These are phyloP conservation scores for Tolypocladium capitatum DNA, from an alignment of 2,329 filamentous ascomycete species.

Conservation along the genomic window DNA sequence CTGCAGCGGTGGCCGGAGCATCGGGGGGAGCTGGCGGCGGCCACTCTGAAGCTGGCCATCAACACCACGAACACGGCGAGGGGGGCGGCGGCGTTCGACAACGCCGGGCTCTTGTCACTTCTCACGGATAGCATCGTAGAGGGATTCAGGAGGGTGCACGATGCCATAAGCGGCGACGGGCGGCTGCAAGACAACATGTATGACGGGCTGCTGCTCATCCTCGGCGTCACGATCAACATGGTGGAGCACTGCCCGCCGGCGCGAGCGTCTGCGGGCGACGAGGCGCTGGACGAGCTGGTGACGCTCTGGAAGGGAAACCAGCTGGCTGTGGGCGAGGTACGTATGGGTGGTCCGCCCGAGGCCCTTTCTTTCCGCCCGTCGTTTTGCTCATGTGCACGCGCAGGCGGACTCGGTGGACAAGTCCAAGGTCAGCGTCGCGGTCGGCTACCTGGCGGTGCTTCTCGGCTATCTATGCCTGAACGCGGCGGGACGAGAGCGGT, in stretches of 20 bases:
- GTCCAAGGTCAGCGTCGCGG: conserved; percentile 65
- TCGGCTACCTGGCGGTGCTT: conserved; percentile 76
- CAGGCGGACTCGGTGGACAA: conserved; percentile 62
- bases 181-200: conserved; percentile 38
- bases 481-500: conserved; percentile 26
- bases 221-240: conserved; percentile 80
- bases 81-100: conserved; percentile 56
- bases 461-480: conserved; percentile 66
- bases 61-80: conserved; percentile 77
- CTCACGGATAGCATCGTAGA: conserved; percentile 37
- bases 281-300: conserved; percentile 46
- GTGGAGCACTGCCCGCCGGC: conserved; percentile 61
- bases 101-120: conserved; percentile 37
- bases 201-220: conserved; percentile 61
- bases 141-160: conserved; percentile 34
- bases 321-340: conserved; percentile 54
- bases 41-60: conserved; percentile 48
- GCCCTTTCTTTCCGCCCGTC: too few species aligned
- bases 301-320: conserved; percentile 55
- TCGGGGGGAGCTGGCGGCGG: conserved; percentile 13
- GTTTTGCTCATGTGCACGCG: background rate
- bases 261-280: conserved; percentile 24
- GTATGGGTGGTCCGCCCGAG: conserved; percentile 11
- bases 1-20: conserved; percentile 17
- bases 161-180: conserved; percentile 33